Evolutionary conservation across 768 basidiomycete species (phyloP), one percentile per base, ranked within the genome.

Genomic region (Nidularia pulvinata): DNA sequence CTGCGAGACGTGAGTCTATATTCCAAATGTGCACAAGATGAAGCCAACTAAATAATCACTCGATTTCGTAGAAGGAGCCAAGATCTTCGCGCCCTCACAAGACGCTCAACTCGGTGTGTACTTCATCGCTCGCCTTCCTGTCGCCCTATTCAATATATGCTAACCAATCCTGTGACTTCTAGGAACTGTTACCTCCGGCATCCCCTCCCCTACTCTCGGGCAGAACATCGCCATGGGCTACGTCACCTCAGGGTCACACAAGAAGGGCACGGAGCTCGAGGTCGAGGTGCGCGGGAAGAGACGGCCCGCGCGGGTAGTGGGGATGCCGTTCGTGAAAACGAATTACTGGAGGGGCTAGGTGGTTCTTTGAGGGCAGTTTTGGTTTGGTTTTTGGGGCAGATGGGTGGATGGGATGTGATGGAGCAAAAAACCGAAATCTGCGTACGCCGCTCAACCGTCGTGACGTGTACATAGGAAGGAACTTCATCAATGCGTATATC

Each of bases 221-320:
- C 87, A 88, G 67, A 98, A 99, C 69, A 93, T 98, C 60, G 93
- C 95, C 1, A 98, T 98, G 96, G 96, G 86, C 1, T 98, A 98
- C 62, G 80, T 98, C 46, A 66, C 76, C 57, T 80, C 75, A 19
- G 94, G 93, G 0, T 85, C 78, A 70, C 92, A 96, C 73, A 98
- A 95, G 74, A 95, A 92, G 68, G 93, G 92, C 9, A 96, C 89
- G 0, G 82, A 88, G 65, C 76, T 98, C 3, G 78, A 81, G 48
- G 87, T 98, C 13, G 89, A 95, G 55, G 89, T 98, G 36, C 80
- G 96, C 46, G 88, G 83, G 54, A 93, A 92, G 70, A 65, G 83
- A 64, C 77, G 93, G 44, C 85, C 83, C 59, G 94, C 89, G 1
- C 73, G 82, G 7, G 73, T 98, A 33, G 83, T 83, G 5, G 78